Base-by-base conservation (phyloP, 352 stramenopile species). In the Globisporangium apiculatum region DNA sequence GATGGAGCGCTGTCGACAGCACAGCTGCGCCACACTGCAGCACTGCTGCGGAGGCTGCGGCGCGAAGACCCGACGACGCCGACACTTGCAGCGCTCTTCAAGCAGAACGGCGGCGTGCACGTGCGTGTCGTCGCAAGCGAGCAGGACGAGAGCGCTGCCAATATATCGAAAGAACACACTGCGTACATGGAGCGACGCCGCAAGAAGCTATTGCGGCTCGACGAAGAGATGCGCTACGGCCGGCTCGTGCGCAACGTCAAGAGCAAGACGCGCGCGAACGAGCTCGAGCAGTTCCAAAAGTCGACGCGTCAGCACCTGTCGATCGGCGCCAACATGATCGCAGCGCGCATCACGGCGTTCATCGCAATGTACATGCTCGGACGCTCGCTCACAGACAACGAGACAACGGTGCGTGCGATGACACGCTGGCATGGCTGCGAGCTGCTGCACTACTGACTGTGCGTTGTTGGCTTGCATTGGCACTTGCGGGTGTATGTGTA, bases 281-380 rank as follows among this genome's bases (percentile, higher is more conserved):
- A 93, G 59, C 58, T 92, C 40, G 65, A 76, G 55, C 60, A 72
- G 12, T 75, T 79, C 59, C 71, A 91, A 52, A 90, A 67, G 42
- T 93, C 73, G 9, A 72, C 83, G 46, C 73, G 76, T 36, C 80
- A 91, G 62, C 83, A 95, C 58, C 57, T 95, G 38, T 93, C 85
- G 0, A 83, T 93, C 52, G 85, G 83, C 18, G 76, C 81, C 40
- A 95, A 95, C 62, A 93, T 95, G 85, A 71, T 95, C 40, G 82
- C 84, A 36, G 84, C 81, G 31, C 76, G 81, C n/a, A 52, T 92
- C 37, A 89, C 83, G 38, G 83, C 83, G 18, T 95, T 93, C 48
- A 71, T 90, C 37, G 83, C 85, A 18, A 64, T 86, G 36, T 95
- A 95, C 66, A 88, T 93, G 61, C 64, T 81, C 31, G 80, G 78